A percentile compares a stretch with the other conserved stretches of the same genome.
These are phyloP conservation scores for Leccinum variabile DNA, from an alignment of 1,284 basidiomycete genomes.

Conservation along the genomic window DNA sequence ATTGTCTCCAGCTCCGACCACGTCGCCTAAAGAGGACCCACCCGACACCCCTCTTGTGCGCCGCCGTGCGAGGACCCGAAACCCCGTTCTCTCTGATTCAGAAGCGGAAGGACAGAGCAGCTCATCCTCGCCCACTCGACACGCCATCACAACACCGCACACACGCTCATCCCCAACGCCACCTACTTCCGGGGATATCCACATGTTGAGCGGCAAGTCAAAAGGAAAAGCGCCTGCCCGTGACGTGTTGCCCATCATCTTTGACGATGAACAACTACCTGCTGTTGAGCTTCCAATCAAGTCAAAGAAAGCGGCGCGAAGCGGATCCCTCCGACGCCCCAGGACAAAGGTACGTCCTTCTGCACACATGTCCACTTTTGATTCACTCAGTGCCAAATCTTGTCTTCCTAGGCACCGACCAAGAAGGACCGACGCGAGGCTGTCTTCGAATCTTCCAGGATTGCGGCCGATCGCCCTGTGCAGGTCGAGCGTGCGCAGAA, in stretches of 20 bases:
- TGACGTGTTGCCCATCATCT: slow-evolving; percentile 32
- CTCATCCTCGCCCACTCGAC: slow-evolving; percentile 32
- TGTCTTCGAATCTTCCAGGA: slow-evolving; percentile 32
- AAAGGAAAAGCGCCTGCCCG: slow-evolving; percentile 34
- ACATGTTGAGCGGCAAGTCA: slow-evolving; percentile 25
- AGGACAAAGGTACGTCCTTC: slow-evolving; percentile 29
- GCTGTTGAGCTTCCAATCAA: slow-evolving; percentile 17
- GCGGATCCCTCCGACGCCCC: slow-evolving; percentile 9
- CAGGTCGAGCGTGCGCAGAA: slow-evolving; percentile 31
- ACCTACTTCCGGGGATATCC: slow-evolving; percentile 34
- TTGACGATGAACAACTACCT: slow-evolving; percentile 21
- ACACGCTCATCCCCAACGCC: slow-evolving; percentile 35
- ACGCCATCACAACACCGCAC: slow-evolving; percentile 33
- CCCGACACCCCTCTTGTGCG: slow-evolving; percentile 14
- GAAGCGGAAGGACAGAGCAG: slow-evolving; percentile 24
- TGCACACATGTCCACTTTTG: neutral
- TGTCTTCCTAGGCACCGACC: slow-evolving; percentile 29
- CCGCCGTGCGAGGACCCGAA: slow-evolving; percentile 10
- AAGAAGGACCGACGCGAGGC: slow-evolving; percentile 33
- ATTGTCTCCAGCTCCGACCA: slow-evolving; percentile 15
- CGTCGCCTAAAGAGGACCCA: slow-evolving; percentile 5
- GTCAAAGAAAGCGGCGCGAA: slow-evolving; percentile 23
- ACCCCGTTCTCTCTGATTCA: slow-evolving; percentile 22
- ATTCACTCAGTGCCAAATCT: slow-evolving; percentile 8
- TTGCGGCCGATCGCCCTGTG: slow-evolving; percentile 34